These are phyloP conservation scores for Cucumis variabilis DNA, from an alignment of 331 rosid species.

Conservation along the genomic window DNA sequence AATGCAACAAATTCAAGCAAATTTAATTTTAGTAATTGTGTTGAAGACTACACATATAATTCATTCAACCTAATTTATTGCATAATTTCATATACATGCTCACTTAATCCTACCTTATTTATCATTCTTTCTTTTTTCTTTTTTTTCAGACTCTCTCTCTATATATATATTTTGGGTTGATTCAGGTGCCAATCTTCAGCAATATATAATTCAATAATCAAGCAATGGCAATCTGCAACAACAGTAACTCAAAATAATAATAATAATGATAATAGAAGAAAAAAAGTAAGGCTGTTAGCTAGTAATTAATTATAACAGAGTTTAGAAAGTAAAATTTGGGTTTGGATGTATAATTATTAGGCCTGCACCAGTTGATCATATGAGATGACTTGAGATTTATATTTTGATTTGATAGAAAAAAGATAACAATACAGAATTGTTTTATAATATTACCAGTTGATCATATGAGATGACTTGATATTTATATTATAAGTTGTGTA, in stretches of 20 bases:
- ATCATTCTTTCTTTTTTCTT: neutral
- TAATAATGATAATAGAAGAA: no score
- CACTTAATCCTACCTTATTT: neutral
- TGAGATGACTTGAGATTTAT: no score
- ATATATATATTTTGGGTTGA: neutral
- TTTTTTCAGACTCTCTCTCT: neutral
- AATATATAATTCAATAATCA: conserved; percentile 7
- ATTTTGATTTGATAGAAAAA: no score
- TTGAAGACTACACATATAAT: neutral
- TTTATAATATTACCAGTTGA: no score
- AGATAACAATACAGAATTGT: no score
- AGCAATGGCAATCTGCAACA: conserved; percentile 10
- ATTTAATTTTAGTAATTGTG: neutral
- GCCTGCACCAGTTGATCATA: neutral
- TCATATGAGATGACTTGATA: no score
- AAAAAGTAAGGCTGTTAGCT: no score
- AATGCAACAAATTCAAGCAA: conserved; percentile 16
- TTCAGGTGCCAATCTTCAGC: conserved; percentile 15
- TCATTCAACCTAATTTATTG: conserved; percentile 10
- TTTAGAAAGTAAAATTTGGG: neutral
- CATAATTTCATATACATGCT: conserved; percentile 17
- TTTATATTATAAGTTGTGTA: no score
- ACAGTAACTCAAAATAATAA: neutral
- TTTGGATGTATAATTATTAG: neutral
- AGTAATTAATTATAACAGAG: no score